Evolutionary conservation across 2,329 filamentous ascomycete species (phyloP), one percentile per base, ranked within the genome.

Genomic region (Cytospora chrysosperma): DNA sequence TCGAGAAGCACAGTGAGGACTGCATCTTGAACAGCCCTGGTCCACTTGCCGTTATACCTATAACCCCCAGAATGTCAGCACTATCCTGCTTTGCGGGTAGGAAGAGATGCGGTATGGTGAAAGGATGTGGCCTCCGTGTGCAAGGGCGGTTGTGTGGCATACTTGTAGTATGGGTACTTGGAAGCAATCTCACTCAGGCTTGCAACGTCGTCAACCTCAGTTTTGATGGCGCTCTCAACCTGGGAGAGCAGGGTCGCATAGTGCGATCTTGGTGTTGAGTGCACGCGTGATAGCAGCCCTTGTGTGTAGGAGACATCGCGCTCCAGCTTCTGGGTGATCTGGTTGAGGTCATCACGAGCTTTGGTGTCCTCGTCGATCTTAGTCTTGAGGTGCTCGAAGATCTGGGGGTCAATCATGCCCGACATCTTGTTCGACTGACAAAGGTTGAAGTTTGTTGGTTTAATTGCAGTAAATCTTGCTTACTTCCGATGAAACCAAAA

Each of bases 111-210:
- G 27, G 54, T 26, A 8, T 7, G 7, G 12, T 26, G 37, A 19
- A 28, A 13, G 10, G 24, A 12, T 0, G n/a, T 19, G 9, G 10
- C 7, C 24, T 47, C 24, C 13, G n/a, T 26, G 24, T 10, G 7
- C 40, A 43, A 47, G 19, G 21, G 34, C 5, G 53, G 40, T n/a
- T 24, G 19, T 32, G 10, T 28, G 24, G 60, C 77, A 54, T 73
- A 97, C 84, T 97, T 97, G 87, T 98, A 99, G 82, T 98, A 99
- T 0, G 95, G 94, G 72, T 96, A 89, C 74, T 91, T 84, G 28
- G 92, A 93, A 2, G 93, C 92, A 61, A 91, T 85, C 61, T 82
- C 78, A 66, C 86, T 85, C 52, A 99, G 85, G 69, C 88, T 86
- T 63, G 81, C 78, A 53, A 97, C 84, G 52, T 88, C 89, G 55